phyloP scores from a whole-genome alignment of 345 rosid genomes.

The Kandelia obovata region DNA sequence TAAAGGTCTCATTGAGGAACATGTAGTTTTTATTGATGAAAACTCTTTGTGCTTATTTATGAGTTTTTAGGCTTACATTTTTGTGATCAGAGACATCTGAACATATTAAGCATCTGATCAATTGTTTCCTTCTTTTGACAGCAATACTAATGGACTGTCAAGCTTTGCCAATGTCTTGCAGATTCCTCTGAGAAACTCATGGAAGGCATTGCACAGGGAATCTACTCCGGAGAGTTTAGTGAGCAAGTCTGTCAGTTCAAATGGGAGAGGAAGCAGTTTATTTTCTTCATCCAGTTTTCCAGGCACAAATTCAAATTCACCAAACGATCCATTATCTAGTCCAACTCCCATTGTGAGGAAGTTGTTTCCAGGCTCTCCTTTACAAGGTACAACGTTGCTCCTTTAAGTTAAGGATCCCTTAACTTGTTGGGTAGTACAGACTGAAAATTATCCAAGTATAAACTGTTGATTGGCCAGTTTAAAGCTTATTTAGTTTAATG shows the following conservation, averaged over 20 bases:
- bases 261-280: slow-evolving; percentile 43
- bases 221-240: slow-evolving; percentile 44
- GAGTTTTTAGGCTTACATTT: background rate
- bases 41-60: background rate
- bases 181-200: slow-evolving; percentile 45
- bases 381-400: slow-evolving; percentile 28
- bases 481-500: background rate
- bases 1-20: background rate
- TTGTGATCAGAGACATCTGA: background rate
- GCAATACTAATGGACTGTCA: background rate
- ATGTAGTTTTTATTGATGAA: background rate
- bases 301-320: slow-evolving; percentile 28
- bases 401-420: slow-evolving; percentile 19
- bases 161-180: slow-evolving; percentile 23
- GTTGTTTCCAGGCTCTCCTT: slow-evolving; percentile 49
- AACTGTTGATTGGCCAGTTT: no score
- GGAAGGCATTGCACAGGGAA: slow-evolving; percentile 41
- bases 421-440: background rate
- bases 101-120: background rate
- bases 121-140: background rate
- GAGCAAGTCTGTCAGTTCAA: slow-evolving; percentile 53
- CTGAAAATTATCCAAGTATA: background rate
- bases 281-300: slow-evolving; percentile 36
- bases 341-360: slow-evolving; percentile 40
- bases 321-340: slow-evolving; percentile 29